Evolutionary conservation across 805 yeast species (phyloP).

Genomic region (Candida nemodendra): DNA sequence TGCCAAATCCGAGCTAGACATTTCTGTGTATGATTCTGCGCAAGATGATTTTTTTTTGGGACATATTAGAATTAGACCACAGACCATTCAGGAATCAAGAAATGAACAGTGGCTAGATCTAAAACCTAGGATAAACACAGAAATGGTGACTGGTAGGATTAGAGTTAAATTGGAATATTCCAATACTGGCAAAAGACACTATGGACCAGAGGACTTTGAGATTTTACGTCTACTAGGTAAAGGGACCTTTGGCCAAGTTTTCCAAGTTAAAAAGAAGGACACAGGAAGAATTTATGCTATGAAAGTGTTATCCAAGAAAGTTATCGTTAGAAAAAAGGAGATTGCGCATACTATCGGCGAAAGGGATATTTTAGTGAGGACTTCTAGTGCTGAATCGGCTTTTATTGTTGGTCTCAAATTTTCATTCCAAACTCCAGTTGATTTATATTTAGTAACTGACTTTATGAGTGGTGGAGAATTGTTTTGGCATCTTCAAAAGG

Average conservation of each 20-base stretch:
- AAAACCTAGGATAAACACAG: constrained; percentile 72
- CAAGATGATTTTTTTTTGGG: constrained; percentile 85
- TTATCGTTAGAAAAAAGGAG: constrained; percentile 94
- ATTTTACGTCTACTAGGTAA: constrained; percentile 87
- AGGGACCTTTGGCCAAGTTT: constrained; percentile 98
- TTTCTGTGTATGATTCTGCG: constrained; percentile 86
- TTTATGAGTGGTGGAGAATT: constrained; percentile 98
- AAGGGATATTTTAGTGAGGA: constrained; percentile 88
- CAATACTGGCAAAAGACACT: constrained; percentile 66
- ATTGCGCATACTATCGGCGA: constrained; percentile 98
- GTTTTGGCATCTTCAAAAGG: constrained; percentile 75
- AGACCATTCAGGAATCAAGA: constrained; percentile 42
- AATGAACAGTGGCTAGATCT: constrained; percentile 73
- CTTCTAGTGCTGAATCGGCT: constrained; percentile 74
- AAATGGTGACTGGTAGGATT: constrained; percentile 74
- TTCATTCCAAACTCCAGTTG: constrained; percentile 93
- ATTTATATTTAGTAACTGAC: constrained; percentile 90
- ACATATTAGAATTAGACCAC: constrained; percentile 71
- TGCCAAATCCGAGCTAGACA: constrained; percentile 76
- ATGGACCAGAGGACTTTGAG: constrained; percentile 94
- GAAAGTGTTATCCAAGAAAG: constrained; percentile 93
- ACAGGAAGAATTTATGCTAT: constrained; percentile 92
- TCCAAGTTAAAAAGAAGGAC: constrained; percentile 90
- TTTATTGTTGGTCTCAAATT: constrained; percentile 95
- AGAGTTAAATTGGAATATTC: constrained; percentile 73